Conservation (phyloP, 352 stramenopile species). For the Blastocystis sp. region DNA sequence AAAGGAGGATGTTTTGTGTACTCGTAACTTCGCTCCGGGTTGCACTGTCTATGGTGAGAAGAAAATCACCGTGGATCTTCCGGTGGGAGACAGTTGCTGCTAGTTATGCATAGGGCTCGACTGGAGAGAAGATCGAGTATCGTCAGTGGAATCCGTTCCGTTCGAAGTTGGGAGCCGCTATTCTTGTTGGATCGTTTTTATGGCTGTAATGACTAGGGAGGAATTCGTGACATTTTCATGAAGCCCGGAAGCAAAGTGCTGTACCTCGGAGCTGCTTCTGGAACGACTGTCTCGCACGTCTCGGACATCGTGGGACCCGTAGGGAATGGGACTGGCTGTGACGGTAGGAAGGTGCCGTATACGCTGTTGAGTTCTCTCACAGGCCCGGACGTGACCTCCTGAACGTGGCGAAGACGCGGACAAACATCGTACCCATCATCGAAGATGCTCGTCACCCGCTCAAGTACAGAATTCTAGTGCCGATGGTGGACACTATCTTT, state of each 20-base stretch:
- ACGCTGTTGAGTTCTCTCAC: conserved; percentile 98
- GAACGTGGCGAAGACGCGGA: conserved; percentile 96
- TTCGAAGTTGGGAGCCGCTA: conserved; percentile 94
- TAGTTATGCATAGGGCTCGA: conserved; percentile 68
- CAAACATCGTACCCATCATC: conserved; percentile 99
- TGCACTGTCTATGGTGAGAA: conserved; percentile 99
- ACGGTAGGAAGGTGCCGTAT: conserved; percentile 80
- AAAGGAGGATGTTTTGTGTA: conserved; percentile 98
- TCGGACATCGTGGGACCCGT: conserved; percentile 93
- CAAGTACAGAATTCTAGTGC: conserved; percentile 96
- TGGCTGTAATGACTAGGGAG: conserved; percentile 68
- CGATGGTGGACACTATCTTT: conserved; percentile 97
- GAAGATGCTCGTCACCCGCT: conserved; percentile 93
- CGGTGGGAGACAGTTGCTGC: neutral
- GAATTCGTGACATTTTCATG: conserved; percentile 97
- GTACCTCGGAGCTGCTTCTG: conserved; percentile 94
- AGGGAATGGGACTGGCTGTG: neutral
- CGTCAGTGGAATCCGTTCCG: conserved; percentile 99
- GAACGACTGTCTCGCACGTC: conserved; percentile 96
- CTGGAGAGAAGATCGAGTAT: conserved; percentile 96
- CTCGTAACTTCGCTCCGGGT: conserved; percentile 92
- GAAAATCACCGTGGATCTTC: conserved; percentile 88
- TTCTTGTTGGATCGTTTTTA: conserved; percentile 70
- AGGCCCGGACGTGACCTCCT: conserved; percentile 94
- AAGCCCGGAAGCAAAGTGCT: conserved; percentile 90